A percentile compares a stretch with the other conserved stretches of the same genome.
Evolutionary conservation across 202 grass and related monocot genomes (phyloP).

Genomic region (Zizania palustris): DNA sequence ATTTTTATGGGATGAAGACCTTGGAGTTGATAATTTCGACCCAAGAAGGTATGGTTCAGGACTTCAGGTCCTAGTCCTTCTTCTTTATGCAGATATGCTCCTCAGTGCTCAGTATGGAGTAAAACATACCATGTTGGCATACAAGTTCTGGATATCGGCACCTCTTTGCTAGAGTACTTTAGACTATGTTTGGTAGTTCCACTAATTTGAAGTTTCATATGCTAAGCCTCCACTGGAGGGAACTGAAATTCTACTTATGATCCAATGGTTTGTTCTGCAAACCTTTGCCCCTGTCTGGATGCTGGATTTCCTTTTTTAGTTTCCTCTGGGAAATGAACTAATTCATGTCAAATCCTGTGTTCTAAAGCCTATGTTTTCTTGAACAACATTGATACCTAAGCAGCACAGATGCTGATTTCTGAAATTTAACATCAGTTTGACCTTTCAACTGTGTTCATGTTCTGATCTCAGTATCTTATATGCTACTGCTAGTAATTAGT

Average conservation of each 20-base stretch:
- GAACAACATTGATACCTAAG: neutral
- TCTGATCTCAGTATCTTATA: constrained; percentile 5
- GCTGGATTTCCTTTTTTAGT: neutral
- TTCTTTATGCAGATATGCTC: neutral
- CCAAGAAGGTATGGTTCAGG: constrained; percentile 56
- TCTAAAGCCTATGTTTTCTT: neutral
- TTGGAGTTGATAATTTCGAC: constrained; percentile 89
- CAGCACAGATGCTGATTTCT: neutral
- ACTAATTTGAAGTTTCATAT: constrained; percentile 6
- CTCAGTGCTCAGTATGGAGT: neutral
- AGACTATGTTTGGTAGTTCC: neutral
- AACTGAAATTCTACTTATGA: neutral
- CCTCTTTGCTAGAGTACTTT: neutral
- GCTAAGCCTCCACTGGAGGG: neutral
- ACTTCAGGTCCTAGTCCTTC: neutral
- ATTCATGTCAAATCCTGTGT: neutral
- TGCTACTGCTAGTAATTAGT: neutral
- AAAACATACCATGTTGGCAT: neutral
- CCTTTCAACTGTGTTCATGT: neutral
- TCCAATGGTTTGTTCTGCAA: neutral
- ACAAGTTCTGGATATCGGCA: neutral
- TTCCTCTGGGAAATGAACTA: neutral
- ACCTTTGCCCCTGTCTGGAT: neutral
- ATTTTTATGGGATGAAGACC: constrained; percentile 97
- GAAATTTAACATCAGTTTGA: neutral